Conservation (phyloP, 2,329 filamentous ascomycete genomes). For the Fusarium incarnatum region DNA sequence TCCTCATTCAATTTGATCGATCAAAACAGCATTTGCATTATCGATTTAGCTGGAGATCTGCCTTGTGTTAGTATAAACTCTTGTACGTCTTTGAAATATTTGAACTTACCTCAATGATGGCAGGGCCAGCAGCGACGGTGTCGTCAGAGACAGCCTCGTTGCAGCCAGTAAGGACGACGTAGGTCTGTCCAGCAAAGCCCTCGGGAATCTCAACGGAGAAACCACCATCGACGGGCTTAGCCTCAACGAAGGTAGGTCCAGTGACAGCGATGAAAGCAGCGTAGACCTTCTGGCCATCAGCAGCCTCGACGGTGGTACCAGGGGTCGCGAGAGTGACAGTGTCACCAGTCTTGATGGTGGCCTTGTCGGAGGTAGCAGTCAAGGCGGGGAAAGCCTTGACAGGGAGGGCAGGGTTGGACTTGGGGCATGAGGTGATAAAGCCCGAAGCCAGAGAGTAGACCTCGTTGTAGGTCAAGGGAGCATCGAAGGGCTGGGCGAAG, state of each 20-base stretch:
- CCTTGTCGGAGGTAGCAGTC: constrained; percentile 45
- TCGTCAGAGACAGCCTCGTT: constrained; percentile 51
- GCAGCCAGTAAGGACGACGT: constrained; percentile 54
- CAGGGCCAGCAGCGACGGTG: constrained; percentile 54
- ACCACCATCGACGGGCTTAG: constrained; percentile 36
- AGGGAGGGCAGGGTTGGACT: constrained; percentile 65
- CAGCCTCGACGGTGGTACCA: constrained; percentile 42
- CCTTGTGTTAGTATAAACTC: not conserved
- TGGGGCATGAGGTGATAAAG: constrained; percentile 70
- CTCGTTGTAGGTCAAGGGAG: constrained; percentile 66
- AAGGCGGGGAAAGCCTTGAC: constrained; percentile 70
- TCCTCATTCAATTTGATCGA: not conserved
- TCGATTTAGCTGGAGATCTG: constrained; percentile 29
- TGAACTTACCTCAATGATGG: constrained; percentile 46
- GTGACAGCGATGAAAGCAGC: constrained; percentile 52
- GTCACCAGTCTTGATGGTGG: constrained; percentile 40
- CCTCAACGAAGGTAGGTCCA: constrained; percentile 38
- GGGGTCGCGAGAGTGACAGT: constrained; percentile 46
- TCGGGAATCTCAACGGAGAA: constrained; percentile 44
- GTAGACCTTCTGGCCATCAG: constrained; percentile 44
- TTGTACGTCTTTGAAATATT: rapidly evolving
- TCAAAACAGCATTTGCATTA: not conserved
- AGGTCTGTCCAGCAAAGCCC: constrained; percentile 55
- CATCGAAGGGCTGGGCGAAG: constrained; percentile 70
- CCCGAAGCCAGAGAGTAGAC: constrained; percentile 73